Percentiles rank a stretch among this genome's conserved stretches.
These are phyloP conservation scores for Thalassiosira exigua DNA, from an alignment of 352 stramenopile species.

Conservation along the genomic window DNA sequence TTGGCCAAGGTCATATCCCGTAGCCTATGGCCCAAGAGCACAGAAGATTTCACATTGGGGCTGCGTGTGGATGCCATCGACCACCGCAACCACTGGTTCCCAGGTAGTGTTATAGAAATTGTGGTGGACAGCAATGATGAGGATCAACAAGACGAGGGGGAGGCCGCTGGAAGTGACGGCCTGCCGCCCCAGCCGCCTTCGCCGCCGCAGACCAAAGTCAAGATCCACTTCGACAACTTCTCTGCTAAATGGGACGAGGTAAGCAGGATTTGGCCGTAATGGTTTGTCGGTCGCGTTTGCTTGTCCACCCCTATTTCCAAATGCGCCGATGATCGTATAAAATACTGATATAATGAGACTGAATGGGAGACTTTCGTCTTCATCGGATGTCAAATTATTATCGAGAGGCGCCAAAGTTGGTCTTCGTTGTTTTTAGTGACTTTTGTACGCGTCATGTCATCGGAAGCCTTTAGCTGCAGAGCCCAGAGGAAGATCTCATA, in stretches of 20 bases:
- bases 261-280: too few species aligned
- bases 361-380: conserved; percentile 24
- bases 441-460: too few species aligned
- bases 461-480: too few species aligned
- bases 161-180: background rate
- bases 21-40: conserved; percentile 75
- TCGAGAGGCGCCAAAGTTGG: conserved; percentile 27
- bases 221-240: conserved; percentile 87
- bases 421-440: too few species aligned
- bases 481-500: conserved; percentile 34
- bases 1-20: conserved; percentile 78
- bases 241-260: conserved; percentile 85
- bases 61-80: conserved; percentile 86
- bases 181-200: background rate
- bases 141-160: conserved; percentile 24
- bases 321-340: conserved; percentile 20
- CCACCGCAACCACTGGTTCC: conserved; percentile 82
- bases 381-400: conserved; percentile 45
- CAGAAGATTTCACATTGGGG: conserved; percentile 79
- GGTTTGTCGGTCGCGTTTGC: too few species aligned
- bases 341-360: conserved; percentile 68
- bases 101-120: conserved; percentile 83
- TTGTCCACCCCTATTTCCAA: too few species aligned
- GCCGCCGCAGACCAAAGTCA: conserved; percentile 62
- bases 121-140: conserved; percentile 45